Evolutionary conservation across 1,139 yeast genomes (phyloP), one percentile per base, ranked within the genome.

Genomic region (Debaryomyces nepalensis): DNA sequence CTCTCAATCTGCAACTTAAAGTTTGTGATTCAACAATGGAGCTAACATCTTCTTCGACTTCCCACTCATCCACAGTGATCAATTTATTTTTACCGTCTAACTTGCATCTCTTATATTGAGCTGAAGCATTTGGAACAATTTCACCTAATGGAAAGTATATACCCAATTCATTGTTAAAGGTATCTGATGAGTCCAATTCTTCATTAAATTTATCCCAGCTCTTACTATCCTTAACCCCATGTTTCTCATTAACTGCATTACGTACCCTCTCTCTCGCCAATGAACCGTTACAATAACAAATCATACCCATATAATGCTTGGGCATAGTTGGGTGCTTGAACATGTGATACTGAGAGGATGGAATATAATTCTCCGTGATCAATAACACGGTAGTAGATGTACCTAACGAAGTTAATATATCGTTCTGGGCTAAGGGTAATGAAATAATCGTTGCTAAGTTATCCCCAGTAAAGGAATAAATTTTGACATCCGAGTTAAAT

Each of bases 271-370:
- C 97, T 49, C 97, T 72, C 0, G 97, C 96, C 41, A 90, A 68
- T 0, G 97, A 79, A 0, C 97, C 97, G 61, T 90, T 90, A 59
- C 96, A 87, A 61, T 90, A 90, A 61, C 97, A 90, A 43, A 90
- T 80, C 97, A 90, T 90, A 24, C 95, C 96, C 97, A 90, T 90
- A 61, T 82, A 91, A 37, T 84, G 81, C 26, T 74, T 75, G 0
- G 82, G 79, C 52, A 86, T 77, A 0, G 95, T 84, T 5, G 97
- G 97, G 59, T 90, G 97, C 46, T 81, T 79, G 66, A 90, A 90
- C 51, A 89, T 63, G 58, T 90, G 97, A 60, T 89, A 90, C 53
- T 84, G 86, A 3, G 90, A 80, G 1, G 93, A 84, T 2, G 97
- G 91, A 20, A 74, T 75, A 59, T 84, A 90, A 45, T 81, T 76